Evolutionary conservation across 2,329 filamentous ascomycete species (phyloP), one percentile per base, ranked within the genome.

Genomic region (Hysterium pulicare): DNA sequence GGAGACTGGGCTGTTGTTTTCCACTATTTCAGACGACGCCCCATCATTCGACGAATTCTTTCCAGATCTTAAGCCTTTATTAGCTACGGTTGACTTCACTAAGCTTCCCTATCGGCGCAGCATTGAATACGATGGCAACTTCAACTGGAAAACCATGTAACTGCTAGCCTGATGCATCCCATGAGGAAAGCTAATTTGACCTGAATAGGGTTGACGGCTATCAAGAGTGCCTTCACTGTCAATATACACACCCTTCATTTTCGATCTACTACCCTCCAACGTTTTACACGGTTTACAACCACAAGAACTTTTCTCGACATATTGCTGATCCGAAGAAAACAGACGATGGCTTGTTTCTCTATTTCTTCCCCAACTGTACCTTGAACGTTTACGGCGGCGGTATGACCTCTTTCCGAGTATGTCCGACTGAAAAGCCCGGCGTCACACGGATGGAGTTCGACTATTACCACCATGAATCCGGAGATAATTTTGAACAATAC

Each of bases 81-180:
- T 78, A 1, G 63, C 64, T 2, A 69, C 59, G 32, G 74, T 79
- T 3, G 74, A 80, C 44, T 81, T 80, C 53, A 77, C 75, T 3
- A 68, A 72, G 41, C 63, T 78, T 2, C 75, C 75, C 0, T 67
- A 78, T 48, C 68, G 75, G 3, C 69, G 71, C 17, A 75, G 73
- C 33, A 75, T 80, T 48, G 71, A 69, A n/a, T 81, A 80, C 42
- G 69, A 74, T 38, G 77, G 77, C 3, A 67, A 69, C 0, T 79
- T 80, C 64, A 81, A 81, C 55, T 79, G 76, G 76, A 79, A 79
- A 54, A 78, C 76, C 0, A 79, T 79, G 75, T 73, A 58, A 43
- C 51, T 17, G 35, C 68, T 13, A 13, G 24, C 24, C 24, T 28
- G 24, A 7, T 13, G 7, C 24, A 7, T 28, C 24, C 24, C 24